Conservation (phyloP, 345 rosid genomes). For the Rhizophora mangle region DNA sequence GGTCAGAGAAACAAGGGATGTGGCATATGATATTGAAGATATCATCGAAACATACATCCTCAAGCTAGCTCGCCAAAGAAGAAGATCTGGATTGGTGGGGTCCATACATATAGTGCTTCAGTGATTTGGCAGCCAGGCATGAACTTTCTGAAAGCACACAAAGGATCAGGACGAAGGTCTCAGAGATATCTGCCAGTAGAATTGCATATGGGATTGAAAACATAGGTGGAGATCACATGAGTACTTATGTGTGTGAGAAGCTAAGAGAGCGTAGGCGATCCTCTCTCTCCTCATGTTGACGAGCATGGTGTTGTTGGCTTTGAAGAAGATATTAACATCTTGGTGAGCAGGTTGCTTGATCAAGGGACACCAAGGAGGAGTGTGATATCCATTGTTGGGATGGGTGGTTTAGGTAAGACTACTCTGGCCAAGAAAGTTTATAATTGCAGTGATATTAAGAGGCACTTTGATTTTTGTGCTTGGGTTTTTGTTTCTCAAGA, state of each 20-base stretch:
- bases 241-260: not conserved
- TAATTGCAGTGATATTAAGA: conserved; percentile 15
- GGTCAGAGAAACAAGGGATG: conserved; percentile 21
- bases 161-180: conserved; percentile 16
- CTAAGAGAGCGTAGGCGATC: conserved; percentile 18
- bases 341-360: conserved; percentile 11
- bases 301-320: conserved; percentile 26
- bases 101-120: conserved; percentile 4
- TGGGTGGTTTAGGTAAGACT: conserved; percentile 21
- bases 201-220: conserved; percentile 21
- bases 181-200: conserved; percentile 14
- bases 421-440: conserved; percentile 20
- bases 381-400: conserved; percentile 24
- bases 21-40: conserved; percentile 25
- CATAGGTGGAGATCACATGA: conserved; percentile 6
- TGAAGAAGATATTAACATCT: conserved; percentile 4
- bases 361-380: conserved; percentile 1
- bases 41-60: conserved; percentile 22
- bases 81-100: not conserved
- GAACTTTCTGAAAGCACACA: conserved; percentile 14
- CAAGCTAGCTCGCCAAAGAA: not conserved
- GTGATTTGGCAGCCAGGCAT: conserved; percentile 14
- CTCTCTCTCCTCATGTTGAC: conserved; percentile 11
- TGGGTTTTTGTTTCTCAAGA: conserved; percentile 22
- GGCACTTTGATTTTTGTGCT: conserved; percentile 9